Evolutionary conservation across 495 filamentous ascomycete species (phyloP).

Genomic region (Neurospora sp.): DNA sequence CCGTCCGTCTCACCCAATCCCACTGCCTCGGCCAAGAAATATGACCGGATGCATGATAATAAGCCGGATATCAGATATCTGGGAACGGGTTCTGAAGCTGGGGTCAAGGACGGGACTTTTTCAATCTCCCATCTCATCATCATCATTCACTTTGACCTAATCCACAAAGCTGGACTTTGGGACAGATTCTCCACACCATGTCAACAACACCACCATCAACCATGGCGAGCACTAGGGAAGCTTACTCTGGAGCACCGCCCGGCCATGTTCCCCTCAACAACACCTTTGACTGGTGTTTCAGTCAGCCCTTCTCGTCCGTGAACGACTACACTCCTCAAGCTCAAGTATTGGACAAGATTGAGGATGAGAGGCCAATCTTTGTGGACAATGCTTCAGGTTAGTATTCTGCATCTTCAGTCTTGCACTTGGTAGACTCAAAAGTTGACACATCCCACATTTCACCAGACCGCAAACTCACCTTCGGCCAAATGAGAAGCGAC

Average conservation of each 20-base stretch:
- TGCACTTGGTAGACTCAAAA: not conserved
- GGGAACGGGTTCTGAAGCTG: not conserved
- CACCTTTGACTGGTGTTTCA: slow-evolving; percentile 18
- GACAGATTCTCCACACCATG: not conserved
- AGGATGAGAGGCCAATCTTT: slow-evolving; percentile 17
- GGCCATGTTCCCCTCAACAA: slow-evolving; percentile 16
- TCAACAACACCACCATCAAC: not conserved
- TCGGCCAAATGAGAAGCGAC: slow-evolving; percentile 15
- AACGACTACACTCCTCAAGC: slow-evolving; percentile 13
- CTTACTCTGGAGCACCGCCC: slow-evolving; percentile 11
- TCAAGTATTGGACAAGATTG: slow-evolving; percentile 14
- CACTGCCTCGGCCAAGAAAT: not conserved
- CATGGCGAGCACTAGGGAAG: not conserved
- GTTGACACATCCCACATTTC: not conserved
- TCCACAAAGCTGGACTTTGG: not conserved
- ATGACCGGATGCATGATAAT: not conserved
- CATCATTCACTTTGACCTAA: not conserved
- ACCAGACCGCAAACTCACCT: slow-evolving; percentile 20
- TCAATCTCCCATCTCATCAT: not conserved
- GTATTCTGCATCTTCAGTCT: not conserved
- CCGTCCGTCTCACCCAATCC: not conserved
- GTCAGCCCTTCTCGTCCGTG: slow-evolving; percentile 17
- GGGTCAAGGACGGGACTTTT: not conserved
- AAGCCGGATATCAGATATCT: not conserved
- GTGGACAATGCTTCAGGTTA: slow-evolving; percentile 20